A percentile compares a stretch with the other conserved stretches of the same genome.
Evolutionary conservation across 805 yeast genomes (phyloP).

Genomic region (Yarrowia bubula): DNA sequence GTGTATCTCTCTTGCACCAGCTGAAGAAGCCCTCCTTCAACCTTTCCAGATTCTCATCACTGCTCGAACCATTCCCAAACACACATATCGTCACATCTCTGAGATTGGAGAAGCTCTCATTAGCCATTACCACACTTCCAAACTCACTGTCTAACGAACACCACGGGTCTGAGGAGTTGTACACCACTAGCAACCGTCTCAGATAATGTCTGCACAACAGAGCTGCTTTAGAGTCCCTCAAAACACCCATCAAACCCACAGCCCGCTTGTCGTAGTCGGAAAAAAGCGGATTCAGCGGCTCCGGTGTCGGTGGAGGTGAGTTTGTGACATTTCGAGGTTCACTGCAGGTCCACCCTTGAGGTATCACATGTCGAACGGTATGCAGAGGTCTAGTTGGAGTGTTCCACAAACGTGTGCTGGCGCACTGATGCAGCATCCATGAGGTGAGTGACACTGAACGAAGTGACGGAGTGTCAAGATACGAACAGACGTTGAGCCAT

Average conservation of each 20-base stretch:
- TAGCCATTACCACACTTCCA: not conserved
- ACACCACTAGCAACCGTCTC: not conserved
- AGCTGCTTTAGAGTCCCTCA: not conserved
- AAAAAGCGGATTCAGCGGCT: not conserved
- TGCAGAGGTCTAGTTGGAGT: not conserved
- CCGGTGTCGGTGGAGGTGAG: slow-evolving; percentile 3
- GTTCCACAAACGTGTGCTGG: not conserved
- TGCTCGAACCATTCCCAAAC: not conserved
- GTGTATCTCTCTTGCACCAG: not conserved
- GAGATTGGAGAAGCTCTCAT: not conserved
- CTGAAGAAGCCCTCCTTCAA: not conserved
- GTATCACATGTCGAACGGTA: not conserved
- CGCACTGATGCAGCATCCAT: slow-evolving; percentile 8
- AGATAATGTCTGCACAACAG: not conserved
- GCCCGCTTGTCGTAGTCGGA: not conserved
- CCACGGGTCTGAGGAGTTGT: slow-evolving; percentile 9
- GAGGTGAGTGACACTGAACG: not conserved
- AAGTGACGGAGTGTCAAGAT: not conserved
- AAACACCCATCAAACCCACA: not conserved
- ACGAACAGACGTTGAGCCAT: slow-evolving; percentile 16
- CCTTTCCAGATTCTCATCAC: not conserved
- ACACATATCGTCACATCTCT: not conserved
- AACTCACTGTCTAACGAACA: not conserved
- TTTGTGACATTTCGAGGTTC: not conserved
- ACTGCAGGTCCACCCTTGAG: not conserved